Evolutionary conservation across 176 grass and related monocot species (phyloP).

Genomic region (Triticum timopheevii): DNA sequence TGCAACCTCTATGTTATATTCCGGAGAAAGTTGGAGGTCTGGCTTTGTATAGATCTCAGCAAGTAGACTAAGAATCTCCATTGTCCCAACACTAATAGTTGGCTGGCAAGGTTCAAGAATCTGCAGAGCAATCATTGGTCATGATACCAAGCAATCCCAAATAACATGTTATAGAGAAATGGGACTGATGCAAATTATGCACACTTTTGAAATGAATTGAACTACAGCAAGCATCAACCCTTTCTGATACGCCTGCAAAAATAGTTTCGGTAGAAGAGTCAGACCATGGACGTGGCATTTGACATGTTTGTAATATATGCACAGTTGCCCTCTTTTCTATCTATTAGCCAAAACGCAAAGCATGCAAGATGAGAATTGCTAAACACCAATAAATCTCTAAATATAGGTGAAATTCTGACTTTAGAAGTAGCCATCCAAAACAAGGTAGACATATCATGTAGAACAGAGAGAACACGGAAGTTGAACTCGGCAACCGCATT

Average conservation of each 20-base stretch:
- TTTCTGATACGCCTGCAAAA: conserved; percentile 64
- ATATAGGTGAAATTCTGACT: background rate
- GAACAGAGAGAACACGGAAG: background rate
- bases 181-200: background rate
- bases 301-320: too few species aligned
- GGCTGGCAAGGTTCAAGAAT: conserved; percentile 75
- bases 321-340: too few species aligned
- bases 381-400: background rate
- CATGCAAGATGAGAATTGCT: background rate
- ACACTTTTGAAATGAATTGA: conserved; percentile 79
- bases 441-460: background rate
- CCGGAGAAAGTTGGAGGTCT: conserved; percentile 75
- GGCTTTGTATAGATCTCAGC: conserved; percentile 75
- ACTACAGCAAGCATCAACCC: conserved; percentile 81
- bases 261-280: conserved; percentile 22
- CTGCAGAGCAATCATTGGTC: conserved; percentile 32
- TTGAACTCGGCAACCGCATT: background rate
- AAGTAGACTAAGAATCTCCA: conserved; percentile 80
- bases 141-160: background rate
- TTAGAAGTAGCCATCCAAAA: background rate
- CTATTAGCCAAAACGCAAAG: too few species aligned
- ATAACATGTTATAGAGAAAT: background rate
- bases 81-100: conserved; percentile 72
- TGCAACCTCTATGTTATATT: conserved; percentile 69
- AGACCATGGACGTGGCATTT: background rate